Evolutionary conservation across 805 yeast species (phyloP).

Genomic region (Metschnikowia peoriensis): DNA sequence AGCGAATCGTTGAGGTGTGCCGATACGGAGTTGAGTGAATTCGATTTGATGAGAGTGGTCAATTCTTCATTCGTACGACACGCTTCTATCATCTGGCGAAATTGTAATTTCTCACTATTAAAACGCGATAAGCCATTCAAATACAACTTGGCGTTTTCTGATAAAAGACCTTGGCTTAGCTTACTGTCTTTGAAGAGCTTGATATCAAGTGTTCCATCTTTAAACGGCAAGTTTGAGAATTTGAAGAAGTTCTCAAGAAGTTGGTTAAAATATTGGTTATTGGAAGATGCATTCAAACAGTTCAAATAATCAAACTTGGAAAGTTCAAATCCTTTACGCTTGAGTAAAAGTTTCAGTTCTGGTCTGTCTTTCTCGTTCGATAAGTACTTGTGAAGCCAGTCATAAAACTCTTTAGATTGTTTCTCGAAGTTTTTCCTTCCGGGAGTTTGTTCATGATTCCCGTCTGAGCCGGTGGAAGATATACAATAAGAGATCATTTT

Average conservation of each 20-base stretch:
- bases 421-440: constrained; percentile 36
- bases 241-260: constrained; percentile 37
- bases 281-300: constrained; percentile 34
- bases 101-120: constrained; percentile 40
- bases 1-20: neutral
- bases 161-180: constrained; percentile 17
- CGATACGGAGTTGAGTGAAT: constrained; percentile 21
- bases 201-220: constrained; percentile 13
- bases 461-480: constrained; percentile 10
- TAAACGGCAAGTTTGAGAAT: constrained; percentile 24
- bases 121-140: constrained; percentile 35
- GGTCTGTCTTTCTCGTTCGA: constrained; percentile 45
- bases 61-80: constrained; percentile 40
- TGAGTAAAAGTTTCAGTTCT: constrained; percentile 35
- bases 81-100: constrained; percentile 42
- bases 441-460: constrained; percentile 22
- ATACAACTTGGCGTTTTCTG: constrained; percentile 29
- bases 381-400: constrained; percentile 43
- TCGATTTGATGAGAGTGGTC: constrained; percentile 29
- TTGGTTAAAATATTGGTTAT: constrained; percentile 41
- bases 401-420: constrained; percentile 41
- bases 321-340: constrained; percentile 40
- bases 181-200: constrained; percentile 17
- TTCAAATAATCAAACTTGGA: constrained; percentile 47
- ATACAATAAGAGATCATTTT: constrained; percentile 24